Evolutionary conservation across 1,284 basidiomycete species (phyloP), one percentile per base, ranked within the genome.

Genomic region (Leucoagaricus sp.): DNA sequence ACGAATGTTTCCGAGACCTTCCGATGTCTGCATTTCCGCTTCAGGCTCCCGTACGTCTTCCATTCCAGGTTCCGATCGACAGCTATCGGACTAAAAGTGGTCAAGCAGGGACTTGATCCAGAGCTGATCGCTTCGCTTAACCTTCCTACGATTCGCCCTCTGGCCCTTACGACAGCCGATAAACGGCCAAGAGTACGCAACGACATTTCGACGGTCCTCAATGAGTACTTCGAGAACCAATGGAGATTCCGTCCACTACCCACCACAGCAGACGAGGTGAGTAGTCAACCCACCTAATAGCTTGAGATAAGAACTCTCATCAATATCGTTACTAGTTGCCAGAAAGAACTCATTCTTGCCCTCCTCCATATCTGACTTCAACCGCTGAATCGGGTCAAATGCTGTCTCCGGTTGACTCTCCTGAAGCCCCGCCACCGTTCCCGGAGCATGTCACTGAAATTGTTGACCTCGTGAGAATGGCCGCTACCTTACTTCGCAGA

Each of bases 401-500:
- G 21, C 13, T 23, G 19, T 26, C 42, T 23, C 12, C 42, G 13
- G 15, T 23, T 23, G 21, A 6, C n/a, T 8, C 19, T 5, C 10
- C 19, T 19, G 48, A 49, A 5, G 48, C 48, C 15, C 48, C 48
- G 12, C 48, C 48, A 15, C 48, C 48, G 9, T 49, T 49, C 33
- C 48, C 48, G 4, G 9, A 21, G 8, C 10, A 34, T 5, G 21
- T 38, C 21, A 38, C 28, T 17, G 48, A 38, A 36, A 49, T 38
- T 34, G 31, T 41, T 7, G 49, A 51, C 28, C 49, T 41, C 26
- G 12, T 51, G 10, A 34, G 49, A 9, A 51, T 51, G 49, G 34
- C 49, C 12, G 49, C 49, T 8, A 15, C 25, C 7, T n/a, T 51
- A 13, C 23, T 51, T 12, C 17, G 44, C 8, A 23, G 15, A 31